Evolutionary conservation across 2,329 filamentous ascomycete genomes (phyloP).

Genomic region (Stromatinia cepivora): DNA sequence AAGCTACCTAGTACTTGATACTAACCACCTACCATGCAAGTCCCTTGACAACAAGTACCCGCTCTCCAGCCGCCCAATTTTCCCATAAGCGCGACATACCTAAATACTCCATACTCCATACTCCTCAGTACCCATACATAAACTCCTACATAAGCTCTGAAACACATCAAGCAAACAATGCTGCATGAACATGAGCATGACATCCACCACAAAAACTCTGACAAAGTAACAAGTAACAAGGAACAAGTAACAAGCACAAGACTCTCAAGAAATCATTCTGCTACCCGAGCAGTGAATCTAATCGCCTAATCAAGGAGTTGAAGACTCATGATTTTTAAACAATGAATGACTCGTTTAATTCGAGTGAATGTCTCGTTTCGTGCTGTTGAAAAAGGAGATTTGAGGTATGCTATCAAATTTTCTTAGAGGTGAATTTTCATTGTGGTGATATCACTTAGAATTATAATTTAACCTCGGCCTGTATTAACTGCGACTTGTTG

Average conservation of each 20-base stretch:
- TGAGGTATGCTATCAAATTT: not conserved
- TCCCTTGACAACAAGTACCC: not conserved
- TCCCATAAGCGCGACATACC: not conserved
- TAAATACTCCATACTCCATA: too few relatives aligned
- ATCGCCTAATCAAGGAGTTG: not conserved
- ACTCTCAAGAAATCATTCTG: not conserved
- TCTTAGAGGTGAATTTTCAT: not conserved
- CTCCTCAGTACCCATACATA: not conserved
- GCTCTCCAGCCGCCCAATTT: not conserved
- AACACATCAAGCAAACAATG: constrained; percentile 6
- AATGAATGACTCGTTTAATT: not conserved
- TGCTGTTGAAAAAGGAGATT: not conserved
- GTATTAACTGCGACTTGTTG: too few relatives aligned
- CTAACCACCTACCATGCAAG: too few relatives aligned
- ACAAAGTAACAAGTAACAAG: too few relatives aligned
- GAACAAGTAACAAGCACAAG: too few relatives aligned
- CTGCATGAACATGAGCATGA: not conserved
- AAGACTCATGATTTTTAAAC: not conserved
- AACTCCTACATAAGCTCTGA: not conserved
- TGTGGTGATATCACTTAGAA: not conserved
- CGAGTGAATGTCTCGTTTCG: not conserved
- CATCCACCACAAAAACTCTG: not conserved
- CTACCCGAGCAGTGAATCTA: not conserved
- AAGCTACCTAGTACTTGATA: too few relatives aligned
- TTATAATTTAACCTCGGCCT: not conserved